phyloP scores from a whole-genome alignment of 2,329 filamentous ascomycete genomes.

The Gaeumannomyces tritici region DNA sequence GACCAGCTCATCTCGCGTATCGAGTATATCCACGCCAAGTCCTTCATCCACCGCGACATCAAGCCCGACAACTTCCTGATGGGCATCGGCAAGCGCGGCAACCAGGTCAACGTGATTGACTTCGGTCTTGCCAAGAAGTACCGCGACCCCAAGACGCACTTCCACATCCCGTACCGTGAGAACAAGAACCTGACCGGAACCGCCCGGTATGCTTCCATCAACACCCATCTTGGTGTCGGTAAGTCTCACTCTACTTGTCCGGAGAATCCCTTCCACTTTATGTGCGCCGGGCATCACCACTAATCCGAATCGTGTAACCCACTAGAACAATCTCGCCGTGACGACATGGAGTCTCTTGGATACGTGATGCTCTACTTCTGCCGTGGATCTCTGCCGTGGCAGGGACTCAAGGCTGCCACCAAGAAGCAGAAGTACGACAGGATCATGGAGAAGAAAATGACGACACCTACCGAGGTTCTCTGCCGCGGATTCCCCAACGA shows the following conservation, averaged over 20 bases:
- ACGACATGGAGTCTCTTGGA: conserved; percentile 98
- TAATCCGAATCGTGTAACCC: not conserved
- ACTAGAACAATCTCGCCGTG: conserved; percentile 87
- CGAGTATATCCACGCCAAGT: conserved; percentile 99
- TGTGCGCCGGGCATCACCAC: too few species aligned
- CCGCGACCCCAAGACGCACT: conserved; percentile 98
- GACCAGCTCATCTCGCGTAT: conserved; percentile 98
- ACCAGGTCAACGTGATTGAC: conserved; percentile 99
- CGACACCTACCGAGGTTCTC: conserved; percentile 93
- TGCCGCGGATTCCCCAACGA: conserved; percentile 99
- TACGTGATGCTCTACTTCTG: conserved; percentile 99
- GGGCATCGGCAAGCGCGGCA: conserved; percentile 98
- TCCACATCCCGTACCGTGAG: conserved; percentile 99
- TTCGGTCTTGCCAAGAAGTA: conserved; percentile 99
- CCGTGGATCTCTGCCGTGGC: conserved; percentile 96
- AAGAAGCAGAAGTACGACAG: conserved; percentile 99
- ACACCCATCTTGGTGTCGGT: conserved; percentile 94
- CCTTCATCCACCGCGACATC: conserved; percentile 98
- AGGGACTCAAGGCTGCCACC: conserved; percentile 94
- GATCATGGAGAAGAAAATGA: conserved; percentile 99
- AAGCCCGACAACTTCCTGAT: conserved; percentile 99
- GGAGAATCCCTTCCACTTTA: not conserved
- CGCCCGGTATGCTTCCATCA: conserved; percentile 96
- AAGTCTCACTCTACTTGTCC: conserved; percentile 24
- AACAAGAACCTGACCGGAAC: conserved; percentile 99